These are phyloP conservation scores for Hymenochaete sp. DNA, from an alignment of 1,284 basidiomycete genomes.

Conservation along the genomic window DNA sequence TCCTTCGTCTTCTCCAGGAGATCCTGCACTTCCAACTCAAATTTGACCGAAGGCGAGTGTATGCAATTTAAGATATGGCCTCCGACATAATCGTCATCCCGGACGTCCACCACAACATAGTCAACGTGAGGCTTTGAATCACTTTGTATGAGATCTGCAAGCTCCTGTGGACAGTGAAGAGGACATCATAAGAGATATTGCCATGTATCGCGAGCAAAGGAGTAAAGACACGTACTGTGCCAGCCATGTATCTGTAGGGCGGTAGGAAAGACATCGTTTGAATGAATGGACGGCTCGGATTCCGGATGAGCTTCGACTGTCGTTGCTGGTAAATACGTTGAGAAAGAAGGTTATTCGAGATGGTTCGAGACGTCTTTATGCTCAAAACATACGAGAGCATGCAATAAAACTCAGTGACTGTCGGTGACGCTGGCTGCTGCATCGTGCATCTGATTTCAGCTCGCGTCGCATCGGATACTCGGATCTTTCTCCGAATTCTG, in stretches of 20 bases:
- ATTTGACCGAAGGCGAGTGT: constrained; percentile 53
- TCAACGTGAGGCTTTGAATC: constrained; percentile 51
- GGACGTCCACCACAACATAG: constrained; percentile 69
- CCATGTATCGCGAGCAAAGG: background rate
- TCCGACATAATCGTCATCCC: constrained; percentile 66
- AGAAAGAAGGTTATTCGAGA: background rate
- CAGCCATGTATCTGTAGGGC: constrained; percentile 14
- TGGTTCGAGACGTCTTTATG: too few relatives aligned
- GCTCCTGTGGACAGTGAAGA: constrained; percentile 38
- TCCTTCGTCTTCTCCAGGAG: constrained; percentile 54
- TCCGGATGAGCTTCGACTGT: background rate
- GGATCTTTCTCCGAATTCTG: too few relatives aligned
- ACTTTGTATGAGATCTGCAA: constrained; percentile 56
- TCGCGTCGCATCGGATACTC: too few relatives aligned
- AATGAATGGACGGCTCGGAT: too few relatives aligned
- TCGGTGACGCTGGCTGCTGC: too few relatives aligned
- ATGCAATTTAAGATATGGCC: constrained; percentile 62
- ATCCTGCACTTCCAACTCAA: constrained; percentile 45
- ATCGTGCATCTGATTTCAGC: too few relatives aligned
- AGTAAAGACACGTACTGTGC: constrained; percentile 10
- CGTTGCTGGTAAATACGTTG: background rate
- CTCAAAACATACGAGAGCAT: too few relatives aligned
- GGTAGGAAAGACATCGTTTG: constrained; percentile 13
- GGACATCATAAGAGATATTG: background rate
- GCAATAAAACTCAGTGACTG: too few relatives aligned